phyloP scores from a whole-genome alignment of 2,329 filamentous ascomycete genomes.

The Aplosporella prunicola region DNA sequence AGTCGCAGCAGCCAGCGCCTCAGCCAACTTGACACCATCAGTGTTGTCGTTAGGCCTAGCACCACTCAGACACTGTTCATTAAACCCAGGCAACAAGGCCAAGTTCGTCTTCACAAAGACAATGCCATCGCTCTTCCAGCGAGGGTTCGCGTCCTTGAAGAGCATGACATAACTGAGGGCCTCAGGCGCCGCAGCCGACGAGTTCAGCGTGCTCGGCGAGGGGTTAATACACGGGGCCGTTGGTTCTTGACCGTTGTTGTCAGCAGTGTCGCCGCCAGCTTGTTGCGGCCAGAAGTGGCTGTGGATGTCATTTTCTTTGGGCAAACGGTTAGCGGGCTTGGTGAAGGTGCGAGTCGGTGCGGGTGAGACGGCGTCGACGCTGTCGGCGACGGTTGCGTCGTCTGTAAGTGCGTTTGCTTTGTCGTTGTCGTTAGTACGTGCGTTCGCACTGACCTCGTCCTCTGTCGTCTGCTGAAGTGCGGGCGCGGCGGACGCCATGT shows the following conservation, averaged over 20 bases:
- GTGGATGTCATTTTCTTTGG: constrained; percentile 4
- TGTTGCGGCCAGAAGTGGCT: constrained; percentile 3
- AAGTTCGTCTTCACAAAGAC: constrained; percentile 23
- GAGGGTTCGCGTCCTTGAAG: constrained; percentile 19
- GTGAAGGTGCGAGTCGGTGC: not conserved
- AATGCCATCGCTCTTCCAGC: constrained; percentile 18
- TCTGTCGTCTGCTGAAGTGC: constrained; percentile 4
- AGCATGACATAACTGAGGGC: constrained; percentile 17
- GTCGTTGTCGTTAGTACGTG: not conserved
- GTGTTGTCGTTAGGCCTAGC: no score
- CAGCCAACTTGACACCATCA: no score
- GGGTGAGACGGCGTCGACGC: not conserved
- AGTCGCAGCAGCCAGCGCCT: no score
- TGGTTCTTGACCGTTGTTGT: no score
- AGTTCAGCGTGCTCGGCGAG: constrained; percentile 10
- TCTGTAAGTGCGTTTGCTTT: not conserved
- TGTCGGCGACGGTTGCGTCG: not conserved
- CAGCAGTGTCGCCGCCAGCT: not conserved
- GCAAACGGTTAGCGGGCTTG: not conserved
- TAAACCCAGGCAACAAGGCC: constrained; percentile 17
- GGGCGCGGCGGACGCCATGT: constrained; percentile 6
- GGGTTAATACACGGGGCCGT: no score
- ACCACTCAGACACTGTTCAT: no score
- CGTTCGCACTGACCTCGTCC: not conserved
- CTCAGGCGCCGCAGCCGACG: constrained; percentile 14